Conservation (phyloP, 169 alveolate genomes). For the Eimeria mitis region DNA sequence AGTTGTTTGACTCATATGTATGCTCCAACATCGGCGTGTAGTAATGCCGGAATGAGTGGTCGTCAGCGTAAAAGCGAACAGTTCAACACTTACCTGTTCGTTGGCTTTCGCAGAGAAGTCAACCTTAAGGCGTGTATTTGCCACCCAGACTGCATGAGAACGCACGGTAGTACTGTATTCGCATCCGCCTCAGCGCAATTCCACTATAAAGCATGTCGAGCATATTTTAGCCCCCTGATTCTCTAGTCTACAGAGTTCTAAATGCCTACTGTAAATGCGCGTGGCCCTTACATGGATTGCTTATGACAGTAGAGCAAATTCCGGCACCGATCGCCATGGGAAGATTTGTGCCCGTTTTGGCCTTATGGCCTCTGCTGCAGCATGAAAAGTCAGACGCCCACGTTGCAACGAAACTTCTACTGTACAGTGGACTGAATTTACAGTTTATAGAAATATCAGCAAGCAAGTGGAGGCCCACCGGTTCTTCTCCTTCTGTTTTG, state of each 20-base stretch:
- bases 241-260: not conserved
- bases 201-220: not conserved
- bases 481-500: constrained; percentile 56
- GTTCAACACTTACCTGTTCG: constrained; percentile 11
- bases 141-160: constrained; percentile 78
- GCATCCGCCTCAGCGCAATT: not conserved
- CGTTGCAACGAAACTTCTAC: not conserved
- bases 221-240: not conserved
- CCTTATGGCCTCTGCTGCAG: constrained; percentile 48
- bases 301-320: constrained; percentile 70
- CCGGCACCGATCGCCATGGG: constrained; percentile 79
- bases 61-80: not conserved
- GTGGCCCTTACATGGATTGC: constrained; percentile 78
- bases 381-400: not conserved
- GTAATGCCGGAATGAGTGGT: not conserved
- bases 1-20: not conserved
- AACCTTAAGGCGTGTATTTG: constrained; percentile 80
- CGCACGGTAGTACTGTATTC: not conserved
- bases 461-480: constrained; percentile 30
- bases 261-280: not conserved
- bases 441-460: not conserved
- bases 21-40: not conserved
- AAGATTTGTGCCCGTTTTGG: constrained; percentile 58
- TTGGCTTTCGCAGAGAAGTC: constrained; percentile 37
- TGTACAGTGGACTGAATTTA: not conserved